Conservation (phyloP, 306 rosid species). For the Begonia peltatifolia region DNA sequence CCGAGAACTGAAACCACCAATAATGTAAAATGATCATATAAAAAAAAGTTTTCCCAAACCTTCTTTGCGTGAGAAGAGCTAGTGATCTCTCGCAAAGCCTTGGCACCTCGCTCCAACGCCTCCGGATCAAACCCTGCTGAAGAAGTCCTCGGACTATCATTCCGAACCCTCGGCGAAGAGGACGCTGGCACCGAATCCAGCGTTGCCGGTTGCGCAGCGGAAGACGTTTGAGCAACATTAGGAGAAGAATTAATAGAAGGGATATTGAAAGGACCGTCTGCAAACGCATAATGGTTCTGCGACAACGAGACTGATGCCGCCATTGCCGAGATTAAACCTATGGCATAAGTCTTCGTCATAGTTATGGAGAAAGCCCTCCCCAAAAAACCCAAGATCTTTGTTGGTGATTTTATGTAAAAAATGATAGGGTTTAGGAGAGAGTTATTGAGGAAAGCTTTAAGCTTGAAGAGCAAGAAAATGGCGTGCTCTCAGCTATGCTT, state of each 20-base stretch:
- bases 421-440: conserved; percentile 8
- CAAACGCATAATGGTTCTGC: conserved; percentile 5
- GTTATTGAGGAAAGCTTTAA: neutral
- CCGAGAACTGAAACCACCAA: neutral
- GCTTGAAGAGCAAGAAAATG: conserved; percentile 1
- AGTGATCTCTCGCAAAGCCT: conserved; percentile 34
- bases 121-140: conserved; percentile 91
- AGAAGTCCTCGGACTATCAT: conserved; percentile 65
- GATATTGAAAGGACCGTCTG: conserved; percentile 13
- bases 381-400: neutral
- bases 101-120: conserved; percentile 66
- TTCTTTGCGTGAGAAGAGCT: conserved; percentile 49
- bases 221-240: conserved; percentile 5
- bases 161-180: conserved; percentile 37
- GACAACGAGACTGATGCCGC: conserved; percentile 10
- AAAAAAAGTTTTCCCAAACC: conserved; percentile 20
- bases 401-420: neutral
- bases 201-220: conserved; percentile 9
- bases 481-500: no score
- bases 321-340: conserved; percentile 13
- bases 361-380: neutral
- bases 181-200: conserved; percentile 6
- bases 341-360: conserved; percentile 7
- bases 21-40: neutral
- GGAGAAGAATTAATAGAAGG: conserved; percentile 8